phyloP scores from a whole-genome alignment of 768 basidiomycete genomes.

The Boletus pseudopeckii region DNA sequence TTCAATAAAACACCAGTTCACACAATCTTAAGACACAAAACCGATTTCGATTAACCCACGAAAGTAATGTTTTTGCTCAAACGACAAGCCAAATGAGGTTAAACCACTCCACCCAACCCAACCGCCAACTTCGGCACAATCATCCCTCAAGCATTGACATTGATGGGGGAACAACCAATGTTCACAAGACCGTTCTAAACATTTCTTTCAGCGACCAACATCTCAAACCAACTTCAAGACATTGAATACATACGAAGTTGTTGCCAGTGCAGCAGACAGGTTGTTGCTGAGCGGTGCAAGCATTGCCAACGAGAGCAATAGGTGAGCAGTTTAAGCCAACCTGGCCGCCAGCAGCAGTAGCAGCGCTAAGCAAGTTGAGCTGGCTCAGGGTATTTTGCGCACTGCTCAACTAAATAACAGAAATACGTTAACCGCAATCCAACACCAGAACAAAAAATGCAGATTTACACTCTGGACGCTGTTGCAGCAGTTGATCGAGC shows the following conservation, averaged over 20 bases:
- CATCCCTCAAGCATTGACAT: neutral
- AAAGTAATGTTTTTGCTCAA: neutral
- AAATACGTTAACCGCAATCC: neutral
- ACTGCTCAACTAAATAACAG: neutral
- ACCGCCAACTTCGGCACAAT: neutral
- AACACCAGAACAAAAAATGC: too few relatives aligned
- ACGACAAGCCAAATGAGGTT: neutral
- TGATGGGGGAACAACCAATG: neutral
- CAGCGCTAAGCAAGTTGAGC: neutral
- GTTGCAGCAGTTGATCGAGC: slow-evolving; percentile 10
- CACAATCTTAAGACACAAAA: neutral
- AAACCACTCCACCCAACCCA: neutral
- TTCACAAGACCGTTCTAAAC: neutral
- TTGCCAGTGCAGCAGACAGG: slow-evolving; percentile 9
- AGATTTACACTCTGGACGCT: neutral
- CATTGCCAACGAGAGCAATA: neutral
- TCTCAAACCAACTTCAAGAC: neutral
- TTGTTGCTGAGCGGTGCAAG: neutral
- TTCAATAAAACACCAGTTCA: neutral
- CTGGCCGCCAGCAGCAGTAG: neutral
- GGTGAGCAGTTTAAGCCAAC: neutral
- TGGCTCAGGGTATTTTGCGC: rapidly evolving
- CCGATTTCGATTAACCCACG: neutral
- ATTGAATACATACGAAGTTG: neutral
- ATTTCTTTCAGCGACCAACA: neutral